Conservation (phyloP, 2,329 filamentous ascomycete genomes). For the Pseudogymnoascus sp. region DNA sequence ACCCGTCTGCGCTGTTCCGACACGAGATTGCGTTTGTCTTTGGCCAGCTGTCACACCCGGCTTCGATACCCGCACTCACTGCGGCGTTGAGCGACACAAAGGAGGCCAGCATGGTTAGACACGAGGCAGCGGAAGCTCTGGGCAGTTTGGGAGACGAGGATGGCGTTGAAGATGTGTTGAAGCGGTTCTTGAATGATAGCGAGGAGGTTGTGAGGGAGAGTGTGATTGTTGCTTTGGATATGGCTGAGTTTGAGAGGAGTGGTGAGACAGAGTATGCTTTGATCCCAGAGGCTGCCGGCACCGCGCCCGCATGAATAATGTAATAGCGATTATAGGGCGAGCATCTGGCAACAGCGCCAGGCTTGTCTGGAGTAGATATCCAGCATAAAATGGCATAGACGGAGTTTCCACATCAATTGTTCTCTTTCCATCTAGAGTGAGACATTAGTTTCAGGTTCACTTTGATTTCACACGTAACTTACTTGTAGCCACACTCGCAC, state of each 20-base stretch:
- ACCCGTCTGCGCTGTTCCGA: constrained; percentile 86
- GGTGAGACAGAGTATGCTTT: constrained; percentile 87
- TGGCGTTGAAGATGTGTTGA: constrained; percentile 81
- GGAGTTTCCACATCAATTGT: constrained; percentile 28
- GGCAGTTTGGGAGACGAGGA: constrained; percentile 90
- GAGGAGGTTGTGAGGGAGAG: constrained; percentile 93
- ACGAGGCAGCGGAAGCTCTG: constrained; percentile 93
- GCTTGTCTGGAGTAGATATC: constrained; percentile 2
- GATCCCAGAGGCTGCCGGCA: constrained; percentile 55
- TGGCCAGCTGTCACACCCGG: constrained; percentile 89
- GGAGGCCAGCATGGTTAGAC: constrained; percentile 93
- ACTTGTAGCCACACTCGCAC: constrained; percentile 83
- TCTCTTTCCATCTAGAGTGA: constrained; percentile 28
- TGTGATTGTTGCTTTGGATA: constrained; percentile 89
- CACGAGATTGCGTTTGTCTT: constrained; percentile 99
- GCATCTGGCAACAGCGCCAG: not conserved
- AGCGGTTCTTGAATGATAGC: constrained; percentile 77
- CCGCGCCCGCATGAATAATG: not conserved
- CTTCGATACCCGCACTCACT: constrained; percentile 87
- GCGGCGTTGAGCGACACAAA: constrained; percentile 68
- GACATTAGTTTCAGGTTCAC: constrained; percentile 12
- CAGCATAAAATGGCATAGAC: constrained; percentile 4
- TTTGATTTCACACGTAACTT: constrained; percentile 31
- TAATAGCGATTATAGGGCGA: not conserved
- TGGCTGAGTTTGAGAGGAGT: constrained; percentile 93